Percentiles rank a stretch among this genome's conserved stretches.
Conservation (phyloP, 2,329 filamentous ascomycete genomes). For the Colletotrichum tofieldiae region DNA sequence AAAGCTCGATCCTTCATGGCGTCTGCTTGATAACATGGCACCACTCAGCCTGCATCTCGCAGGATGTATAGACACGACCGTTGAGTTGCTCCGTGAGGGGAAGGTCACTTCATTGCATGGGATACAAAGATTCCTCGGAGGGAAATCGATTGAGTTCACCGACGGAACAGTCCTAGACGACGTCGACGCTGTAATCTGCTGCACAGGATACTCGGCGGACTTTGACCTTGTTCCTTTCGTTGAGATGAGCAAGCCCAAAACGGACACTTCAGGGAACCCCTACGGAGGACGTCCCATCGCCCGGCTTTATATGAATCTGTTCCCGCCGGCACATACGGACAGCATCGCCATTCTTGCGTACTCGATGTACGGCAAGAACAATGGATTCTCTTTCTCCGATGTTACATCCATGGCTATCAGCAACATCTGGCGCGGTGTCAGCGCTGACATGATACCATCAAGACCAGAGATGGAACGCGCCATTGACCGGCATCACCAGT, state of each 20-base stretch:
- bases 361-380: constrained; percentile 50
- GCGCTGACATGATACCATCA: constrained; percentile 49
- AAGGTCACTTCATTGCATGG: constrained; percentile 49
- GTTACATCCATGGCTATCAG: constrained; percentile 57
- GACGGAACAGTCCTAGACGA: constrained; percentile 48
- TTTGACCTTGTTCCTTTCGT: constrained; percentile 46
- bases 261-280: constrained; percentile 38
- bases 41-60: constrained; percentile 45
- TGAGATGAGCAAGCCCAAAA: constrained; percentile 44
- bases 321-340: constrained; percentile 55
- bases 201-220: constrained; percentile 49
- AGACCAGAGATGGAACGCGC: constrained; percentile 49
- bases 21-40: constrained; percentile 43
- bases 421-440: constrained; percentile 56
- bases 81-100: constrained; percentile 48
- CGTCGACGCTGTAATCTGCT: constrained; percentile 49
- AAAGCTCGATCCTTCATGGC: constrained; percentile 51
- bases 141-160: constrained; percentile 46
- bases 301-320: constrained; percentile 58
- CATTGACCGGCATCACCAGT: constrained; percentile 49
- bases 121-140: constrained; percentile 47
- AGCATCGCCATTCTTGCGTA: constrained; percentile 55
- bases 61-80: constrained; percentile 48
- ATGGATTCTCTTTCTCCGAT: constrained; percentile 54
- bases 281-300: constrained; percentile 51